phyloP scores from a whole-genome alignment of 75 land plant genomes.

The Picea sitchensis region DNA sequence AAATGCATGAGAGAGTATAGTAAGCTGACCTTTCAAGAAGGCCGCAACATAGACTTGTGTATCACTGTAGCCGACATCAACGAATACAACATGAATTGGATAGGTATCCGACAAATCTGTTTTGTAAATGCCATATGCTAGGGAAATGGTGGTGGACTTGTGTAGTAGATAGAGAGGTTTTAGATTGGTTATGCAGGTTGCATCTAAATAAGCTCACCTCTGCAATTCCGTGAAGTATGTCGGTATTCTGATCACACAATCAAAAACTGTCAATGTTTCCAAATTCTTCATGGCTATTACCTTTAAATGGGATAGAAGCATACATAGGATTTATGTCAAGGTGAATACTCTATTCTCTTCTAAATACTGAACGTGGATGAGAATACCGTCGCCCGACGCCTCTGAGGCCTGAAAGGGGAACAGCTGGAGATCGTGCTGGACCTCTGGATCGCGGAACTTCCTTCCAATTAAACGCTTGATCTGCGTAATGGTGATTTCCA shows the following conservation, averaged over 20 bases:
- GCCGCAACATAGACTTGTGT: constrained; percentile 74
- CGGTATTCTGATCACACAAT: constrained; percentile 91
- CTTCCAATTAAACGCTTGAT: constrained; percentile 24
- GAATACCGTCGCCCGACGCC: constrained; percentile 63
- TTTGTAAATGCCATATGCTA: too few relatives aligned
- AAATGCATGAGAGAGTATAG: too few relatives aligned
- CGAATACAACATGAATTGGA: too few relatives aligned
- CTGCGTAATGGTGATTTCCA: constrained; percentile 58
- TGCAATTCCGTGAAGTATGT: constrained; percentile 77
- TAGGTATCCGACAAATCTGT: too few relatives aligned
- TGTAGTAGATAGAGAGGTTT: too few relatives aligned
- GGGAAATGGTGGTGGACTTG: too few relatives aligned
- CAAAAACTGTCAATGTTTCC: constrained; percentile 54
- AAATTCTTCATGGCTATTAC: constrained; percentile 5
- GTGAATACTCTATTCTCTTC: constrained; percentile 29
- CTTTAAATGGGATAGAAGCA: constrained; percentile 15
- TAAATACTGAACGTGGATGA: constrained; percentile 58
- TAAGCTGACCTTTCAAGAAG: too few relatives aligned
- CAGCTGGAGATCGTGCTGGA: constrained; percentile 52
- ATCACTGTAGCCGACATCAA: constrained; percentile 64
- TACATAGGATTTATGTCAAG: constrained; percentile 74
- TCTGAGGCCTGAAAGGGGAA: constrained; percentile 60
- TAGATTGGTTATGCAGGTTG: constrained; percentile 56
- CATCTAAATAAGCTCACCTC: constrained; percentile 78
- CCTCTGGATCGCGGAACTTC: not conserved